phyloP scores from a whole-genome alignment of 108 stramenopile genomes.

The Nitzschia palea region DNA sequence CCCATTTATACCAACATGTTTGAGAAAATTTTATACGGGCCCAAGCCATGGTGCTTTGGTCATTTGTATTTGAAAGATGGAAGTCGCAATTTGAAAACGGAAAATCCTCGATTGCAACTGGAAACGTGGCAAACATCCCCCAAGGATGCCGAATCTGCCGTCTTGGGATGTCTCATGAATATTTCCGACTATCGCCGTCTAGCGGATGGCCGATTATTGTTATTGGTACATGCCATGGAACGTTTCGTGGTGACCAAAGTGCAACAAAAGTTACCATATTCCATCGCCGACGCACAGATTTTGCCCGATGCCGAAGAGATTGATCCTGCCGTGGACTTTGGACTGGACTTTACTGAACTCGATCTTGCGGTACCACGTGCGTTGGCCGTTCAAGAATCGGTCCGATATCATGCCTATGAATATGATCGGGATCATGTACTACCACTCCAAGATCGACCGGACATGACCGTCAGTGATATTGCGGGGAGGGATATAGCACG shows the following conservation, averaged over 20 bases:
- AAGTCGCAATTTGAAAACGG: conserved; percentile 11
- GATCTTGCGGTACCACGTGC: conserved; percentile 26
- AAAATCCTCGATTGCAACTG: conserved; percentile 19
- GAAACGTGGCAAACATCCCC: conserved; percentile 29
- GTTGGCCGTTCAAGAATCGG: conserved; percentile 52
- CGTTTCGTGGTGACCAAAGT: conserved; percentile 68
- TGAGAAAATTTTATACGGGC: conserved; percentile 49
- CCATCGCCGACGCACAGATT: conserved; percentile 64
- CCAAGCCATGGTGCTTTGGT: conserved; percentile 59
- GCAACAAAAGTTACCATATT: conserved; percentile 54
- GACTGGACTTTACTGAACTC: neutral
- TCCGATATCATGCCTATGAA: conserved; percentile 69
- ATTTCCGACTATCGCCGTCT: conserved; percentile 71
- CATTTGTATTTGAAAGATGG: conserved; percentile 58
- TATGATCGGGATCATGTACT: conserved; percentile 42
- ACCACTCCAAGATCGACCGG: conserved; percentile 32
- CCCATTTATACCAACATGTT: conserved; percentile 77
- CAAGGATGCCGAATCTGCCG: neutral
- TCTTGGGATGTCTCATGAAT: conserved; percentile 60
- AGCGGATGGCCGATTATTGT: conserved; percentile 61
- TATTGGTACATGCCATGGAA: conserved; percentile 72
- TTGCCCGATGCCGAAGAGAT: conserved; percentile 72
- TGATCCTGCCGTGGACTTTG: conserved; percentile 8
- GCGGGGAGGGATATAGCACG: conserved; percentile 45
- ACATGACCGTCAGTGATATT: conserved; percentile 49